Base-by-base conservation (phyloP, 2,329 filamentous ascomycete genomes). In the Penicillium thymicola region DNA sequence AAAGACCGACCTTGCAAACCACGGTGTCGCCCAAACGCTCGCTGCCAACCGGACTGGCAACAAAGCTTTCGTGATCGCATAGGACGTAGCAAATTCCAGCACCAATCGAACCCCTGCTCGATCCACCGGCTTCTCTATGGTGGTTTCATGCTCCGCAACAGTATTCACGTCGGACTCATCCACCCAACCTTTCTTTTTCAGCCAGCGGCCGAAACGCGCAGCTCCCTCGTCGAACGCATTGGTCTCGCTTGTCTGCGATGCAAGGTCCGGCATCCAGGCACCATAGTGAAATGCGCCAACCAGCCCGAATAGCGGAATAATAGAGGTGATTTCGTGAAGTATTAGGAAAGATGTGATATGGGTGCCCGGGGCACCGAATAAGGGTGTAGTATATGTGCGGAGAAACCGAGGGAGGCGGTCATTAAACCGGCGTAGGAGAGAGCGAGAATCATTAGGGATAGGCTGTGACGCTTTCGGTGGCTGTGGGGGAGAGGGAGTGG, bases 11-110 rank as follows among this genome's bases (percentile, higher is more conserved):
- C 86, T 82, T 2, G 92, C 92, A 79, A 97, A 95, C 89, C 90
- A 95, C 4, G 94, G 94, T 45, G 94, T 96, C 14, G 84, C 88
- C 90, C 89, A 96, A 4, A 95, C 82, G 75, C 92, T 96, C 7
- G 85, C 75, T 27, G 88, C 77, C 59, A 99, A 83, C 64, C 94
- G 82, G 13, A 89, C 67, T 0, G 94, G 91, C 61, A 99, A 72
- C 57, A 97, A 70, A 16, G 85, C 86, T 76, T 99, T 99, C 1
- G 91, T 95, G 60, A 97, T 83, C 0, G 91, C 89, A 78, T 94
- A 99, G 5, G 94, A 92, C 21, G 94, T 88, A 25, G 90, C 94
- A 61, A 97, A 84, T 73, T 87, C 85, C 23, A 86, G 75, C 32
- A 87, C 76, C 57, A 86, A 59, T 58, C 80, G 80, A 36, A 82